phyloP scores from a whole-genome alignment of 805 yeast species.

The Sugiyamaella lignohabitans region DNA sequence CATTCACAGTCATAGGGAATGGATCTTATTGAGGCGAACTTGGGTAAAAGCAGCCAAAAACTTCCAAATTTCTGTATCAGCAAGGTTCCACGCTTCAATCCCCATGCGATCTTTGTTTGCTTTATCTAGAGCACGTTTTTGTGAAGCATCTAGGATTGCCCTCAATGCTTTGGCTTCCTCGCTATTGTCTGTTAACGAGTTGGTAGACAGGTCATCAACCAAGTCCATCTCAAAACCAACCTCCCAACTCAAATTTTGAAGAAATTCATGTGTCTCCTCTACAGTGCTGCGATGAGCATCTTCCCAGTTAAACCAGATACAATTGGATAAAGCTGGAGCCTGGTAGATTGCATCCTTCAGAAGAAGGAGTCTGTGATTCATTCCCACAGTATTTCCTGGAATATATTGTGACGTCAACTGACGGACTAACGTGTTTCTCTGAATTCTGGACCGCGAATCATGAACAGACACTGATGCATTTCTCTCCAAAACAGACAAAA shows the following conservation, averaged over 20 bases:
- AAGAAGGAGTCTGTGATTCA: slow-evolving; percentile 12
- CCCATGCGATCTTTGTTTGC: slow-evolving; percentile 6
- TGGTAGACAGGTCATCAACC: not conserved
- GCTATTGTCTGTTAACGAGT: not conserved
- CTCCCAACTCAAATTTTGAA: slow-evolving; percentile 15
- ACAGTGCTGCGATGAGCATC: not conserved
- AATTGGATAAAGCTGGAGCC: slow-evolving; percentile 8
- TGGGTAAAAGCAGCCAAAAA: slow-evolving; percentile 10
- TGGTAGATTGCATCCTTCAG: slow-evolving; percentile 18
- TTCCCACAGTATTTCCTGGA: slow-evolving; percentile 11
- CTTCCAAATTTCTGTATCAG: slow-evolving; percentile 21
- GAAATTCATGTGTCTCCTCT: slow-evolving; percentile 5
- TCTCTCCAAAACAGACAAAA: slow-evolving; percentile 10
- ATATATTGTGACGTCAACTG: slow-evolving; percentile 15
- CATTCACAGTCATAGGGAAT: too few relatives aligned
- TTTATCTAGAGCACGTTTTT: slow-evolving; percentile 2
- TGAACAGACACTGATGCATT: slow-evolving; percentile 8
- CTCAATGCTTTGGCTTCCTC: not conserved
- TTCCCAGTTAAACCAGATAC: slow-evolving; percentile 20
- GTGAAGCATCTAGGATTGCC: not conserved
- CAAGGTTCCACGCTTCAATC: slow-evolving; percentile 19
- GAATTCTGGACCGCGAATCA: slow-evolving; percentile 7
- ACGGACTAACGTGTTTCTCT: slow-evolving; percentile 9
- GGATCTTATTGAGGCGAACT: not conserved
- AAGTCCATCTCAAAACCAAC: slow-evolving; percentile 14